These are phyloP conservation scores for Lecanicillium sp. DNA, from an alignment of 2,329 filamentous ascomycete genomes.

Conservation along the genomic window DNA sequence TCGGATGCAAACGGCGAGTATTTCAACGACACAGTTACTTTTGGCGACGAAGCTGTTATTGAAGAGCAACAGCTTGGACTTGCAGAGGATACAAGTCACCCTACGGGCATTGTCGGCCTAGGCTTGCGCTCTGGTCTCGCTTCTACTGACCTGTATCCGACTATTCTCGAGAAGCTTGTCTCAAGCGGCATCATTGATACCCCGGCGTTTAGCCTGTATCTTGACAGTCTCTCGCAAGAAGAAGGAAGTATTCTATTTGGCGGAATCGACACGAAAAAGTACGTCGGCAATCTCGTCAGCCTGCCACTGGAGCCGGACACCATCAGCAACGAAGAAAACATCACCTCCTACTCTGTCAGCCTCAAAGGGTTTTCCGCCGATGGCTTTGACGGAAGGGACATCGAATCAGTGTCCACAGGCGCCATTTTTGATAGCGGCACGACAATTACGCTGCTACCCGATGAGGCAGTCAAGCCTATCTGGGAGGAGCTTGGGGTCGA, in stretches of 20 bases:
- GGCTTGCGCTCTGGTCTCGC: slow-evolving; percentile 46
- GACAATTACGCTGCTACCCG: slow-evolving; percentile 60
- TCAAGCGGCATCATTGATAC: slow-evolving; percentile 52
- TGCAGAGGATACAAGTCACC: slow-evolving; percentile 37
- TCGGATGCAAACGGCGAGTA: slow-evolving; percentile 48
- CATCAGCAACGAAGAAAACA: slow-evolving; percentile 31
- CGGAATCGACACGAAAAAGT: slow-evolving; percentile 69
- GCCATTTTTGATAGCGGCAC: slow-evolving; percentile 69
- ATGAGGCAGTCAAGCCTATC: slow-evolving; percentile 42
- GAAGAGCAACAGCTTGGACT: slow-evolving; percentile 47
- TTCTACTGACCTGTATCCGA: slow-evolving; percentile 34
- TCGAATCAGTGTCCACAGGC: slow-evolving; percentile 32
- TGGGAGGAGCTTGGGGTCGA: slow-evolving; percentile 44
- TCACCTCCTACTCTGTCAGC: slow-evolving; percentile 28
- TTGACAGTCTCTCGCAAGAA: slow-evolving; percentile 55
- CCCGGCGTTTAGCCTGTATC: slow-evolving; percentile 62
- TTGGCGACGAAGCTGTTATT: slow-evolving; percentile 39
- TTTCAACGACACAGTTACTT: slow-evolving; percentile 45
- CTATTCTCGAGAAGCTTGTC: slow-evolving; percentile 58
- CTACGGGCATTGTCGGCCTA: slow-evolving; percentile 50
- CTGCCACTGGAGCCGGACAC: slow-evolving; percentile 37
- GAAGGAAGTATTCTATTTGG: slow-evolving; percentile 70
- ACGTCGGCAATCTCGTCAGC: slow-evolving; percentile 39
- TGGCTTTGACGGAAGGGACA: slow-evolving; percentile 19
- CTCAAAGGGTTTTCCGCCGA: slow-evolving; percentile 30